A percentile compares a stretch with the other conserved stretches of the same genome.
These are phyloP conservation scores for Dichotomocladium elegans DNA, from an alignment of 371 early-diverging fungal genomes.

Conservation along the genomic window DNA sequence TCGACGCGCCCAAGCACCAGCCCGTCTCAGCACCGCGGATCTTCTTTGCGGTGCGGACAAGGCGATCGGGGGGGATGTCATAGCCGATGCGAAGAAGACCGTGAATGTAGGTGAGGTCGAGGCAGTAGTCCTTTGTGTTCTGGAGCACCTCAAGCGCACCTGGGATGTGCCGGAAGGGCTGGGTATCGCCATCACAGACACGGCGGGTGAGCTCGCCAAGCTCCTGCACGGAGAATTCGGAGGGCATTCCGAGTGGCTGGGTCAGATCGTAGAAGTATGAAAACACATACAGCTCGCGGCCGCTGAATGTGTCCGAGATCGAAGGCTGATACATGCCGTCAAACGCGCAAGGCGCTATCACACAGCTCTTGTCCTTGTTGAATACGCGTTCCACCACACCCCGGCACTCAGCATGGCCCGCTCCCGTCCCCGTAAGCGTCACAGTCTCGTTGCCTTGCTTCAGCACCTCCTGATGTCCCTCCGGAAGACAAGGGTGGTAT, in stretches of 20 bases:
- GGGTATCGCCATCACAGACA: constrained; percentile 58
- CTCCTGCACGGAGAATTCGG: constrained; percentile 60
- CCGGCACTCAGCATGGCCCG: constrained; percentile 52
- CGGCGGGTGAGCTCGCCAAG: constrained; percentile 60
- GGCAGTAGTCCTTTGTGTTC: constrained; percentile 71
- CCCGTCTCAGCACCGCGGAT: constrained; percentile 91
- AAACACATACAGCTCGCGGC: constrained; percentile 87
- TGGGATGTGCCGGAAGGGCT: constrained; percentile 36
- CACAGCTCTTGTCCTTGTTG: constrained; percentile 58
- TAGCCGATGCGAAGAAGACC: constrained; percentile 80
- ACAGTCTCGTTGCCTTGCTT: constrained; percentile 9
- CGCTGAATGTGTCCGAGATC: constrained; percentile 62
- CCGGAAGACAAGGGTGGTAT: constrained; percentile 17
- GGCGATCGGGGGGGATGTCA: constrained; percentile 68
- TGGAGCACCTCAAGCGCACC: constrained; percentile 31
- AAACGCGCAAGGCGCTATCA: constrained; percentile 75
- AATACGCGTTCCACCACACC: constrained; percentile 54
- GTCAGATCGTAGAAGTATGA: constrained; percentile 93
- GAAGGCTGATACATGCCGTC: constrained; percentile 90
- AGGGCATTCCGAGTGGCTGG: constrained; percentile 64
- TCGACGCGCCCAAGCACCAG: constrained; percentile 94
- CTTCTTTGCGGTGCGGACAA: constrained; percentile 83
- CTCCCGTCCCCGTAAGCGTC: constrained; percentile 49
- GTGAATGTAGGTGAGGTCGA: constrained; percentile 86
- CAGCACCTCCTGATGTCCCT: constrained; percentile 27